Conservation (phyloP, 2,329 filamentous ascomycete species). For the Ophiostoma himal-ulmi region DNA sequence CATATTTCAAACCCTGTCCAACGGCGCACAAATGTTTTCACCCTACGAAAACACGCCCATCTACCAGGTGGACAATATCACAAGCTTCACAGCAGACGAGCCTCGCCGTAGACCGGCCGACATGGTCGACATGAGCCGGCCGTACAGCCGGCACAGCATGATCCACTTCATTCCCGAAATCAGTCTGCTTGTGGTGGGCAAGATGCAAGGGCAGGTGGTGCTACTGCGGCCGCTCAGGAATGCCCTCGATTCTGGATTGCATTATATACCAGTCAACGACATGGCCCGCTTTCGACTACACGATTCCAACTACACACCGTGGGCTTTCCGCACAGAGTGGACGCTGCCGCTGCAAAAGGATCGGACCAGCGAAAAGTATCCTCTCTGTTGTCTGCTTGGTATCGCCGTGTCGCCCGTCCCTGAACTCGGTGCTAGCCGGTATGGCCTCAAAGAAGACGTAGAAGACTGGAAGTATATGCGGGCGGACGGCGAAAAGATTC, state of each 20-base stretch:
- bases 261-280: not conserved
- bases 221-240: slow-evolving; percentile 54
- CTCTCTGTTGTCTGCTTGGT: slow-evolving; percentile 54
- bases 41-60: not conserved
- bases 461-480: slow-evolving; percentile 11
- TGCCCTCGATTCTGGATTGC: not conserved
- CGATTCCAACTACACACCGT: not conserved
- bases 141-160: slow-evolving; percentile 52
- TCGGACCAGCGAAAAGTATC: slow-evolving; percentile 28
- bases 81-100: not conserved
- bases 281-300: not conserved
- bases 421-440: slow-evolving; percentile 33
- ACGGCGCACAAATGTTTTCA: not conserved
- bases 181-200: slow-evolving; percentile 61
- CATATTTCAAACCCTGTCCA: slow-evolving; percentile 1
- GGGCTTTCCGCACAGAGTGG: slow-evolving; percentile 47
- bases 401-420: slow-evolving; percentile 63
- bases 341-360: slow-evolving; percentile 40
- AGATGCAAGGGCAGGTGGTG: slow-evolving; percentile 59
- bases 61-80: not conserved
- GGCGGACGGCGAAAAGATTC: slow-evolving; percentile 16
- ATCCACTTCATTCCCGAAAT: slow-evolving; percentile 61
- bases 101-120: not conserved
- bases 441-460: slow-evolving; percentile 26
- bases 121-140: slow-evolving; percentile 32